Conservation (phyloP, 129 eudicot species). For the Lactuca saligna region DNA sequence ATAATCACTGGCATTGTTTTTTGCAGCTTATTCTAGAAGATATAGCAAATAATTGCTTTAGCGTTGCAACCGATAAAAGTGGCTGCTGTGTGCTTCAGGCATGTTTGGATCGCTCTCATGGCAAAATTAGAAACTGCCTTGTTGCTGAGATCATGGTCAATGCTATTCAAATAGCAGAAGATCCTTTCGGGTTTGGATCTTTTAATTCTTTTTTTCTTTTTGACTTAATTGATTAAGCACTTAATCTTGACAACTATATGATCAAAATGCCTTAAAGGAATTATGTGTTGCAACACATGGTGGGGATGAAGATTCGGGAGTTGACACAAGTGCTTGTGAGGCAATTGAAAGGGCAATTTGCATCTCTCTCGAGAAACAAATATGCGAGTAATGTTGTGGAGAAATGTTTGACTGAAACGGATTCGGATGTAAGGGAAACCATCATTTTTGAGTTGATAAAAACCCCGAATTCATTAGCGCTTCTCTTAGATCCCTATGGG, state of each 20-base stretch:
- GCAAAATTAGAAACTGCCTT: slow-evolving; percentile 39
- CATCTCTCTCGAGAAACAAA: slow-evolving; percentile 57
- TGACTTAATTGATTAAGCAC: too few relatives aligned
- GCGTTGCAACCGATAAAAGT: slow-evolving; percentile 57
- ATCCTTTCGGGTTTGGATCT: slow-evolving; percentile 67
- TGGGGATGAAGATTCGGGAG: slow-evolving; percentile 42
- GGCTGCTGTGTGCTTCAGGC: slow-evolving; percentile 76
- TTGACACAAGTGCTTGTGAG: slow-evolving; percentile 41
- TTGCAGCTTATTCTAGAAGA: slow-evolving; percentile 50
- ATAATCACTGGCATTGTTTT: slow-evolving; percentile 21
- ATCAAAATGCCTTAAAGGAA: too few relatives aligned
- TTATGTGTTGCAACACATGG: slow-evolving; percentile 77
- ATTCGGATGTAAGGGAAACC: slow-evolving; percentile 31
- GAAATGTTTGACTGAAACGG: slow-evolving; percentile 46
- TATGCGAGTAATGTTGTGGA: slow-evolving; percentile 77
- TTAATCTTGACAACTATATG: too few relatives aligned
- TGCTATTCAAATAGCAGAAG: slow-evolving; percentile 61
- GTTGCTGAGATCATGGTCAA: slow-evolving; percentile 42
- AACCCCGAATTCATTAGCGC: slow-evolving; percentile 42
- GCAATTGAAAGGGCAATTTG: slow-evolving; percentile 44
- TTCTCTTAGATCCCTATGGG: slow-evolving; percentile 65
- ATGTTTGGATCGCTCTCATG: slow-evolving; percentile 48
- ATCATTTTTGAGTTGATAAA: slow-evolving; percentile 53
- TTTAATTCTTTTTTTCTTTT: not conserved
- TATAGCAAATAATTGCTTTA: slow-evolving; percentile 53